Percentiles rank a stretch among this genome's conserved stretches.
phyloP scores from a whole-genome alignment of 31 red algal genomes.

The Asparagopsis taxiformis region DNA sequence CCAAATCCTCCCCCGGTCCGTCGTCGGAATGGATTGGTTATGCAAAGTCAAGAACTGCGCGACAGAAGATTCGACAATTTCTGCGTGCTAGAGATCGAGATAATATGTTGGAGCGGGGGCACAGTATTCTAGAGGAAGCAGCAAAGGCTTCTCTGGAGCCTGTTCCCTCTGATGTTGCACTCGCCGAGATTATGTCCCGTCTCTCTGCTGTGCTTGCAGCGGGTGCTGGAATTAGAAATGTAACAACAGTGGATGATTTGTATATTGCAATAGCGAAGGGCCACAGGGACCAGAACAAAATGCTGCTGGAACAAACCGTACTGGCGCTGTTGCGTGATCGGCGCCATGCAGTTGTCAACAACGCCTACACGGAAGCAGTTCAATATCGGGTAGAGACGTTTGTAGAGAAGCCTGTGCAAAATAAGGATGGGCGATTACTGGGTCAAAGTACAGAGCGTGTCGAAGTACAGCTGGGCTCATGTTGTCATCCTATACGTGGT shows the following conservation, averaged over 20 bases:
- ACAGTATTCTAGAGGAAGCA: conserved; percentile 53
- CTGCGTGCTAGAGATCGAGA: conserved; percentile 48
- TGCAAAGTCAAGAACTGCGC: conserved; percentile 80
- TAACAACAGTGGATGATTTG: conserved; percentile 41
- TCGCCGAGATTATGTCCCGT: conserved; percentile 56
- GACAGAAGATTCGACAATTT: conserved; percentile 80
- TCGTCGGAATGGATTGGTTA: conserved; percentile 82
- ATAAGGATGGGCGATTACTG: conserved; percentile 2
- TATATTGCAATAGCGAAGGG: conserved; percentile 52
- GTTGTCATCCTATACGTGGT: conserved; percentile 68
- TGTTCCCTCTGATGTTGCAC: conserved; percentile 41
- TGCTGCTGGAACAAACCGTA: conserved; percentile 31
- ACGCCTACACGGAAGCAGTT: neutral
- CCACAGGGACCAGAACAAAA: conserved; percentile 6
- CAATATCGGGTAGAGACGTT: neutral
- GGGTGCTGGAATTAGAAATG: conserved; percentile 18
- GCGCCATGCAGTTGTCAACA: conserved; percentile 15
- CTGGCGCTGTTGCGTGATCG: conserved; percentile 36
- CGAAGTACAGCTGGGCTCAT: conserved; percentile 37
- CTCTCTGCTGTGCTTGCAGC: conserved; percentile 51
- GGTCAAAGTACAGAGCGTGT: neutral
- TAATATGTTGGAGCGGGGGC: conserved; percentile 56
- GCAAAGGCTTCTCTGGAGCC: conserved; percentile 46
- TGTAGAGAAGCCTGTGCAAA: conserved; percentile 9
- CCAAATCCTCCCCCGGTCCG: conserved; percentile 61